Evolutionary conservation across 2,329 filamentous ascomycete species (phyloP), one percentile per base, ranked within the genome.

Genomic region (Penicillium sp.): DNA sequence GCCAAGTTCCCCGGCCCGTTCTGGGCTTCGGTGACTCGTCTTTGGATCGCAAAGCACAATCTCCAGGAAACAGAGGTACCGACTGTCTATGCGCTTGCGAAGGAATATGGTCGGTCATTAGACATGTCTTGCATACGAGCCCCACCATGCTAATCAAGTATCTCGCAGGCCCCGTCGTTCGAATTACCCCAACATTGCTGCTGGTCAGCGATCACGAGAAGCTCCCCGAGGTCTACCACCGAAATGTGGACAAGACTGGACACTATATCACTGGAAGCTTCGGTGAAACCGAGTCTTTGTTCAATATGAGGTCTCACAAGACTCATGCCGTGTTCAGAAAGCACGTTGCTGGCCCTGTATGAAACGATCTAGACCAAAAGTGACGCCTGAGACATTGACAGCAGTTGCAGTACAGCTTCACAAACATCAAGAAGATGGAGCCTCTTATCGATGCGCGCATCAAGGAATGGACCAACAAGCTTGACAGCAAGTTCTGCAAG

Each of bases 231-330:
- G 79, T 86, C 24, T 86, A 85, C 68, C 74, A 76, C 48, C 78
- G 81, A 21, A 73, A 80, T 57, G 81, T 79, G 5, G 75, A 83
- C 68, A 86, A 86, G 63, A 81, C 80, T 1, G 75, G 81, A 45
- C 79, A 83, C 66, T 86, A 85, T 63, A 81, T 84, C 54, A 81
- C 81, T 0, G 82, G 82, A 18, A 80, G 75, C 22, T 83, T 85
- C 58, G 82, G 82, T 14, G 77, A 81, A 51, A 77, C 74, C 4
- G 82, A 84, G 55, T 78, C 75, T 1, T 60, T 85, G 5, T 84
- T 86, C 67, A 84, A 84, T 53, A 84, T 83, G 77, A 79, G 80
- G 55, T 77, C 81, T 43, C 73, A 79, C 43, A 74, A 73, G 49
- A 69, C 72, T 4, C 83, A 86, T 63, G 74, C 81, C 3, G 70